Percentiles rank a stretch among this genome's conserved stretches.
Conservation (phyloP, 1,284 basidiomycete species). For the Trametes polyzona region DNA sequence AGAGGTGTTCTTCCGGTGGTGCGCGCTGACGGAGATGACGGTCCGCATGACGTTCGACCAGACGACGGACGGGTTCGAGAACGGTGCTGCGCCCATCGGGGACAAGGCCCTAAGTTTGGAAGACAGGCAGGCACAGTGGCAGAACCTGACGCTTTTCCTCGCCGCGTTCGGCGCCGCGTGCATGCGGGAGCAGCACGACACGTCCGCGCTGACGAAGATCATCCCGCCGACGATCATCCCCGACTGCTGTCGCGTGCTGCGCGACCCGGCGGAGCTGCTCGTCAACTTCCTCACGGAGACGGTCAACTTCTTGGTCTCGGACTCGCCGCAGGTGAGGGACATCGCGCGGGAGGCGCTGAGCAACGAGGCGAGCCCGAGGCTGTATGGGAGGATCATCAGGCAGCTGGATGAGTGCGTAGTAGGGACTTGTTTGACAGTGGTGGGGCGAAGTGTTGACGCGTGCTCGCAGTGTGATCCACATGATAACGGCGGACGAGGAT, state of each 20-base stretch:
- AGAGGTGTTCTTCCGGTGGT: slow-evolving; percentile 68
- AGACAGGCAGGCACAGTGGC: slow-evolving; percentile 85
- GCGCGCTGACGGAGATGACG: slow-evolving; percentile 39
- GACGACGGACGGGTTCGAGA: slow-evolving; percentile 29
- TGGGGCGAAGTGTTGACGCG: background rate
- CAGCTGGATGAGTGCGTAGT: slow-evolving; percentile 74
- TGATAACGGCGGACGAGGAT: slow-evolving; percentile 45
- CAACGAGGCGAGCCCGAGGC: slow-evolving; percentile 70
- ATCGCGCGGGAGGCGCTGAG: slow-evolving; percentile 82
- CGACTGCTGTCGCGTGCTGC: slow-evolving; percentile 66
- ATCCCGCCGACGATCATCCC: slow-evolving; percentile 70
- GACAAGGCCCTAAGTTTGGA: slow-evolving; percentile 43
- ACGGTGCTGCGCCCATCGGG: slow-evolving; percentile 29
- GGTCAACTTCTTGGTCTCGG: slow-evolving; percentile 69
- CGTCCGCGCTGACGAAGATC: slow-evolving; percentile 52
- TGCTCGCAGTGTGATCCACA: slow-evolving; percentile 46
- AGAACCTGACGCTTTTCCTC: slow-evolving; percentile 84
- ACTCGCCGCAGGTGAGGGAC: slow-evolving; percentile 71
- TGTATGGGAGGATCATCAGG: slow-evolving; percentile 69
- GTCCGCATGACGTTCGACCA: slow-evolving; percentile 32
- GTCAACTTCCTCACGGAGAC: slow-evolving; percentile 70
- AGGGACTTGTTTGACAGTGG: background rate
- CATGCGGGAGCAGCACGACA: slow-evolving; percentile 53
- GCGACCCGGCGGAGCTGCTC: slow-evolving; percentile 60
- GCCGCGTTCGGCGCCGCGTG: slow-evolving; percentile 78